Conservation (phyloP, 805 yeast genomes). For the Metschnikowia anglica region DNA sequence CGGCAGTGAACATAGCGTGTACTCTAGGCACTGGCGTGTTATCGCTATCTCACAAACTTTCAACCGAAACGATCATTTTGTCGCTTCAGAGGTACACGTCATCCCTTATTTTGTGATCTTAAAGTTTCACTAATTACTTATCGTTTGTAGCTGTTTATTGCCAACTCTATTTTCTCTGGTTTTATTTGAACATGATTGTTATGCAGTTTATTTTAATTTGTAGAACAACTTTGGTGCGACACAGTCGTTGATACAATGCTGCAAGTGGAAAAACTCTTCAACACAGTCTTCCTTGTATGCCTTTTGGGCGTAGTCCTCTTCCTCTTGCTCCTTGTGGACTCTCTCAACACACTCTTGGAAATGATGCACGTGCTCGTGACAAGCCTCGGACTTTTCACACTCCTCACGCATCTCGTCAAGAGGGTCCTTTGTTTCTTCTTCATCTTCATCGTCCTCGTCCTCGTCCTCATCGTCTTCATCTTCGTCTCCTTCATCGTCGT, state of each 20-base stretch:
- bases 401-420: slow-evolving; percentile 41
- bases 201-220: slow-evolving; percentile 66
- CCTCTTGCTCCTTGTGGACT: slow-evolving; percentile 84
- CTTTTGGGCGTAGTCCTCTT: slow-evolving; percentile 75
- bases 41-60: too few species aligned
- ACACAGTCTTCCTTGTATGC: slow-evolving; percentile 95
- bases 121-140: too few species aligned
- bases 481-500: slow-evolving; percentile 51
- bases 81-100: too few species aligned
- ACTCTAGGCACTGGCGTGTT: too few species aligned
- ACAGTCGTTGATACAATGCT: slow-evolving; percentile 89
- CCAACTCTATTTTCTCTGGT: slow-evolving; percentile 16
- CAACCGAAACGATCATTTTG: too few species aligned
- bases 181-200: slow-evolving; percentile 12
- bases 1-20: too few species aligned
- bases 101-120: too few species aligned
- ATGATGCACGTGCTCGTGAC: slow-evolving; percentile 79
- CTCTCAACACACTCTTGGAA: slow-evolving; percentile 94
- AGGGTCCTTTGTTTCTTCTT: slow-evolving; percentile 19
- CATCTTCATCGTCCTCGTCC: slow-evolving; percentile 45
- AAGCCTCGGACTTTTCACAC: slow-evolving; percentile 64
- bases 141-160: slow-evolving; percentile 13
- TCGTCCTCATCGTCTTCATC: slow-evolving; percentile 69
- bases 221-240: slow-evolving; percentile 86
- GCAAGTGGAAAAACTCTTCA: slow-evolving; percentile 96